phyloP scores from a whole-genome alignment of 2,329 filamentous ascomycete genomes.

The Cercospora citrullina region DNA sequence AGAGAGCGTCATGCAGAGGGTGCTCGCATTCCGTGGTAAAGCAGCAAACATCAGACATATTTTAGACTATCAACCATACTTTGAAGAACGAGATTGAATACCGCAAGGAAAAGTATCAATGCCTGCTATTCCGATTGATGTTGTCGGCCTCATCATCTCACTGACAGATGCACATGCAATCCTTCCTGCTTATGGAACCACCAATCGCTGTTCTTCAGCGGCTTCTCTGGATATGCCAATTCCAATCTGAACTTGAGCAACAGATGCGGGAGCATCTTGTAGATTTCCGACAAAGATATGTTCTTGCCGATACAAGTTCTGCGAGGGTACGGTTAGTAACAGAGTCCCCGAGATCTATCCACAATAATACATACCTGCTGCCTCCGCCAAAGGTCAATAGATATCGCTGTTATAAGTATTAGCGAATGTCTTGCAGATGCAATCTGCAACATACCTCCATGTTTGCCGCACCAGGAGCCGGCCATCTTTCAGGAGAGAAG shows the following conservation, averaged over 20 bases:
- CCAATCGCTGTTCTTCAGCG: background rate
- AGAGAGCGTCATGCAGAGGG: too few species aligned
- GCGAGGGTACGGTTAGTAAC: background rate
- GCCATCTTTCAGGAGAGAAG: background rate
- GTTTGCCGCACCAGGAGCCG: background rate
- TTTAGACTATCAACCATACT: background rate
- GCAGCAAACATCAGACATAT: background rate
- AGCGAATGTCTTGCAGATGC: background rate
- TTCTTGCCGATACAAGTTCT: slow-evolving; percentile 8
- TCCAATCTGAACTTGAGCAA: background rate
- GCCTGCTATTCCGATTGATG: background rate
- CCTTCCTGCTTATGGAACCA: background rate
- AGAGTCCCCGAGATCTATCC: background rate
- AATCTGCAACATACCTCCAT: background rate
- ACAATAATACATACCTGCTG: background rate
- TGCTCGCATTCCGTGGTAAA: background rate
- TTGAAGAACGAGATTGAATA: background rate
- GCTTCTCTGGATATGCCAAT: background rate
- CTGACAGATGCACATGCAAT: background rate
- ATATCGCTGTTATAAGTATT: background rate
- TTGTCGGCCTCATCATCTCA: background rate
- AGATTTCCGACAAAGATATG: slow-evolving; percentile 5
- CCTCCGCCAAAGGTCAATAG: background rate
- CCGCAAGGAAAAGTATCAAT: background rate
- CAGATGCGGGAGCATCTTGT: slow-evolving; percentile 3